Evolutionary conservation across 495 filamentous ascomycete genomes (phyloP), one percentile per base, ranked within the genome.

Genomic region (Xylaria palmicola): DNA sequence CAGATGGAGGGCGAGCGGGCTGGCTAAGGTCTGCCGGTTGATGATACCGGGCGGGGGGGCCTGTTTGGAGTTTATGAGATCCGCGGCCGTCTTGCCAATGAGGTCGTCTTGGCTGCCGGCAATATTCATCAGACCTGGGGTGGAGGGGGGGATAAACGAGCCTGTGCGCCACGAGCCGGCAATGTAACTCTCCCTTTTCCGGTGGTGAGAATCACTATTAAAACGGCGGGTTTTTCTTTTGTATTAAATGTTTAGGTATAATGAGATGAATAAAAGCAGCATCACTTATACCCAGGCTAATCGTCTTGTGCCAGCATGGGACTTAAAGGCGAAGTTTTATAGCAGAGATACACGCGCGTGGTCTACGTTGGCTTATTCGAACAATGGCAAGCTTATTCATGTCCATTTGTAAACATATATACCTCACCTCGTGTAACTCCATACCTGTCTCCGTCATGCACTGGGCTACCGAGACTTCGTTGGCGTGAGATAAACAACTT

Each of bases 121-220:
- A 54, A 54, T 54, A 54, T 54, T 54, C 51, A 36, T 36, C 36
- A 54, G 34, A 12, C 17, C 27, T 22, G 6, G 49, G 30, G n/a
- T 37, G 49, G 29, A 40, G 17, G 34, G 15, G 29, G 20, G 51
- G 51, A 29, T 54, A 54, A 54, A 54, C 34, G 15, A 8, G 24
- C 41, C 36, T 40, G 24, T 17, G 51, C 51, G 36, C 19, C 51
- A 40, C 51, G 51, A 36, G 34, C n/a, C 39, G 22, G 41, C 19
- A 29, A 40, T 54, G 51, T 41, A 54, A 54, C 51, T 4, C 12
- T n/a, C 4, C 37, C 15, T 15, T 12, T 15, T n/a, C 37, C 37
- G 8, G 32, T 34, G 32, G 32, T n/a, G n/a, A n/a, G n/a, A n/a
- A n/a, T n/a, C n/a, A n/a, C n/a, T n/a, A n/a, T n/a, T n/a, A n/a